Conservation (phyloP, 179 eudicot species). For the Amaranthus tricolor region DNA sequence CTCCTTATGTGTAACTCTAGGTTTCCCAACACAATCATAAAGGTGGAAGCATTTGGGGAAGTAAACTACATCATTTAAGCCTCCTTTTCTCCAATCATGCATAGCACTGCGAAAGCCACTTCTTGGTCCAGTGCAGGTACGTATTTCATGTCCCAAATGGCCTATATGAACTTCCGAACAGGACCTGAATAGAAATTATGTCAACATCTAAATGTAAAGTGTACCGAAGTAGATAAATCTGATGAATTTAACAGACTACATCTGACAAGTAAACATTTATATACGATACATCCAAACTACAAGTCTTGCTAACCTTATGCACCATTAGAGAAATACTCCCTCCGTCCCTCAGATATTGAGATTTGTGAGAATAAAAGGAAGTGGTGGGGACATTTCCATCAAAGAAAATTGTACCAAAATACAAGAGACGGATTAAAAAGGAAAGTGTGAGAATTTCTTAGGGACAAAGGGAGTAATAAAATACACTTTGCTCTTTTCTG, state of each 20-base stretch:
- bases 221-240: neutral
- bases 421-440: too few species aligned
- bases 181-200: constrained; percentile 28
- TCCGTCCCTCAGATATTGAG: too few species aligned
- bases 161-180: constrained; percentile 68
- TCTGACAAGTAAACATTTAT: neutral
- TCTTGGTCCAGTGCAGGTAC: constrained; percentile 55
- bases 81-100: constrained; percentile 53
- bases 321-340: neutral
- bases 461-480: too few species aligned
- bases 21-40: constrained; percentile 53
- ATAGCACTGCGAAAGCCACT: constrained; percentile 52
- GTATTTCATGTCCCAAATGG: constrained; percentile 55
- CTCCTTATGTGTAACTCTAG: constrained; percentile 55
- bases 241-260: neutral
- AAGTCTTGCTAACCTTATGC: neutral
- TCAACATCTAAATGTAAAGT: constrained; percentile 1
- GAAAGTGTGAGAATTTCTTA: too few species aligned
- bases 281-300: neutral
- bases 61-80: constrained; percentile 38
- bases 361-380: too few species aligned
- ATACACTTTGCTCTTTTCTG: neutral
- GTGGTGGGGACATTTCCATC: too few species aligned
- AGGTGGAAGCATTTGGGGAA: constrained; percentile 63
- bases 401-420: too few species aligned